Evolutionary conservation across 805 yeast species (phyloP).

Genomic region (Pichia exigua): DNA sequence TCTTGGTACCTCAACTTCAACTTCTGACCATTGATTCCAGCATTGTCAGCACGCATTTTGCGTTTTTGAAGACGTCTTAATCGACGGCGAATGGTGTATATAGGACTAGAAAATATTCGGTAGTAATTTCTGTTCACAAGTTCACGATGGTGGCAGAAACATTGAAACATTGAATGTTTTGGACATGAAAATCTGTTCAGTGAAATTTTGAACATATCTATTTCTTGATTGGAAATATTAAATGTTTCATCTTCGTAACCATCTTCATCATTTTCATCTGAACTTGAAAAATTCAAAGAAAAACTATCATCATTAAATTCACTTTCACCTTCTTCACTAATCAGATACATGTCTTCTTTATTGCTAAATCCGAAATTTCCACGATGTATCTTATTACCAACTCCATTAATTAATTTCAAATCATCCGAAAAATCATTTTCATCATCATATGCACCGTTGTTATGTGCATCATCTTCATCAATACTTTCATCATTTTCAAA

Average conservation of each 20-base stretch:
- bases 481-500: not conserved
- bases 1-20: not conserved
- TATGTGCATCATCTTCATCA: not conserved
- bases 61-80: not conserved
- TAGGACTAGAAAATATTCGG: conserved; percentile 14
- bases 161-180: conserved; percentile 22
- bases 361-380: not conserved
- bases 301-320: conserved; percentile 10
- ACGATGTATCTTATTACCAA: conserved; percentile 9
- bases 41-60: not conserved
- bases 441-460: not conserved
- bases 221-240: conserved; percentile 18
- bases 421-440: not conserved
- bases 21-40: not conserved
- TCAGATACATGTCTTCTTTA: not conserved
- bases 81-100: conserved; percentile 6
- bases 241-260: conserved; percentile 11
- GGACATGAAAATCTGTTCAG: conserved; percentile 20
- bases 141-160: conserved; percentile 15
- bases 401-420: conserved; percentile 6
- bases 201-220: conserved; percentile 22
- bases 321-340: conserved; percentile 8
- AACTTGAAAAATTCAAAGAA: conserved; percentile 6
- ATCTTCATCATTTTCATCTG: conserved; percentile 12
- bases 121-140: conserved; percentile 10